Base-by-base conservation (phyloP, 495 filamentous ascomycete species). In the Bacidia rubella region DNA sequence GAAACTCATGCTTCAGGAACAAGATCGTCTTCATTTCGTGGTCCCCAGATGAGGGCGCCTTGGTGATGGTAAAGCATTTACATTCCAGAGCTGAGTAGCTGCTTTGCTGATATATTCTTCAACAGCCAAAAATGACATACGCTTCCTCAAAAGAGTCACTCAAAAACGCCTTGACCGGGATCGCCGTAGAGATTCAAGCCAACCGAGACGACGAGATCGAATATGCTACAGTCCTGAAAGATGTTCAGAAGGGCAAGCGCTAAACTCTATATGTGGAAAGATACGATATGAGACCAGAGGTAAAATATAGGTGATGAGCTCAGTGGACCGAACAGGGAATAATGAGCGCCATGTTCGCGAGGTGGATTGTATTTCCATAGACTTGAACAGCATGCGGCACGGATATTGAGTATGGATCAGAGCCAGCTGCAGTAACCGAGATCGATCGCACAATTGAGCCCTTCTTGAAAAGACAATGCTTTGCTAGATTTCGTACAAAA, bases 1-100 rank as follows among this genome's bases (percentile, higher is more conserved):
- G 29, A 35, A 35, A 5, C 5, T 35, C 15, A 5, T 35, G 29
- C 29, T 35, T 5, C 29, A 90, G 90, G 70, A 90, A 77, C 79
- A 98, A 98, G 79, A 92, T 98, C 62, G 82, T 86, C 59, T 95
- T 97, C 74, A 86, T 96, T 63, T 77, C 83, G 54, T 98, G 90
- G 90, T 86, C 85, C 53, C 90, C 92, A 45, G 81, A 84, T 74
- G 79, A 89, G 50, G 55, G 57, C 63, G 82, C 87, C 55, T 72
- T 80, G 55, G 80, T 87, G 65, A 79, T 82, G 71, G 90, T 95
- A 72, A 68, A 83, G 77, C 51, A 49, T 38, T n/a, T 39, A 10
- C 32, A 9, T 35, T 25, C n/a, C n/a, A n/a, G n/a, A n/a, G n/a
- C n/a, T n/a, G 15, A 35, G 29, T 7, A 5, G 29, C 5, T 15